Percentiles rank a stretch among this genome's conserved stretches.
phyloP scores from a whole-genome alignment of 331 rosid genomes.

The Malus hybrid region DNA sequence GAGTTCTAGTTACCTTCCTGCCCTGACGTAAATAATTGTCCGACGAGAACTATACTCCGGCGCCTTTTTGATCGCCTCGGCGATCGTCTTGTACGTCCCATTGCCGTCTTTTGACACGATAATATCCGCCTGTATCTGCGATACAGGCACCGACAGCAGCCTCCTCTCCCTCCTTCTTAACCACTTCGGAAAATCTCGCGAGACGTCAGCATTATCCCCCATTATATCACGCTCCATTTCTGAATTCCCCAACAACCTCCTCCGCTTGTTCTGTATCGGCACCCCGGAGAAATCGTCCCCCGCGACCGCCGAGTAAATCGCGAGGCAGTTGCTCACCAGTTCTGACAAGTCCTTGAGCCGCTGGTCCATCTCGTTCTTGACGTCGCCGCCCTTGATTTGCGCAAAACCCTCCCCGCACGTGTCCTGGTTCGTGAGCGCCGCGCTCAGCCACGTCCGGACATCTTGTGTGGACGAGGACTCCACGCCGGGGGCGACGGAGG shows the following conservation, averaged over 20 bases:
- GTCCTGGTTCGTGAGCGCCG: conserved; percentile 86
- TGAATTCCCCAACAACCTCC: conserved; percentile 24
- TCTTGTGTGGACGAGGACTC: conserved; percentile 18
- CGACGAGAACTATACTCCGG: conserved; percentile 50
- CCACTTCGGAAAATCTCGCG: conserved; percentile 63
- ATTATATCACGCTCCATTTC: conserved; percentile 21
- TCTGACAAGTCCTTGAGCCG: conserved; percentile 53
- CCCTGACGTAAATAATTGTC: conserved; percentile 57
- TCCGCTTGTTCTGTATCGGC: conserved; percentile 53
- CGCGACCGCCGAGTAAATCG: conserved; percentile 40
- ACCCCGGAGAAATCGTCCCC: conserved; percentile 59
- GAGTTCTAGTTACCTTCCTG: conserved; percentile 66
- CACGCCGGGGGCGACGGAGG: conserved; percentile 12
- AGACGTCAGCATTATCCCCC: conserved; percentile 10
- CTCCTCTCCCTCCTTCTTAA: conserved; percentile 47
- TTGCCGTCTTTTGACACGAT: conserved; percentile 58
- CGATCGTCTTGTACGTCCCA: conserved; percentile 53
- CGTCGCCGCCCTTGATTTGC: conserved; percentile 31
- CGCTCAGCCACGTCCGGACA: conserved; percentile 85
- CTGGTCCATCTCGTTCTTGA: conserved; percentile 36
- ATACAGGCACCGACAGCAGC: conserved; percentile 40
- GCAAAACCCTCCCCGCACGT: conserved; percentile 69
- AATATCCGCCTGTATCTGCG: conserved; percentile 57
- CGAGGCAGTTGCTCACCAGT: conserved; percentile 70
- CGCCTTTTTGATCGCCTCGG: conserved; percentile 69